Conservation (phyloP, 2,329 filamentous ascomycete species). For the Botrytis medusae region DNA sequence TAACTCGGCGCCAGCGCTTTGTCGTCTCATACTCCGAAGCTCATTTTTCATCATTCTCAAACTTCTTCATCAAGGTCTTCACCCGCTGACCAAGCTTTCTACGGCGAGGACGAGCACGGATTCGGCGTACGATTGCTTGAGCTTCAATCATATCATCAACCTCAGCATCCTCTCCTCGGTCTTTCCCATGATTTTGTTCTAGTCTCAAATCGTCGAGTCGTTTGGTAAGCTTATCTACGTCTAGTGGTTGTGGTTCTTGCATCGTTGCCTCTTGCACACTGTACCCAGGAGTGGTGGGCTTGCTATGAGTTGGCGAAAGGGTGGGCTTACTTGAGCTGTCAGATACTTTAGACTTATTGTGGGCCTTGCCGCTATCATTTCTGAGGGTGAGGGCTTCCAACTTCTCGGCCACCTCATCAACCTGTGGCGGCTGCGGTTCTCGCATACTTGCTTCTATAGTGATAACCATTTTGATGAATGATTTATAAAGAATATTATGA, state of each 20-base stretch:
- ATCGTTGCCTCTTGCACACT: neutral
- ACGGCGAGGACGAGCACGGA: neutral
- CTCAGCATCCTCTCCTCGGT: neutral
- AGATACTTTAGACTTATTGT: neutral
- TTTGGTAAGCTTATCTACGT: neutral
- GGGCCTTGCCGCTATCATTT: neutral
- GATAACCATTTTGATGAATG: neutral
- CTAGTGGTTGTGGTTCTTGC: neutral
- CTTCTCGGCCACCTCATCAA: neutral
- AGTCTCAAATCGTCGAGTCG: neutral
- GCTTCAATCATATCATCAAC: neutral
- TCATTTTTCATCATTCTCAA: neutral
- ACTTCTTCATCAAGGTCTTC: neutral
- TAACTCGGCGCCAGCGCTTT: neutral
- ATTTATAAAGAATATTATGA: neutral
- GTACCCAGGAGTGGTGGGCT: neutral
- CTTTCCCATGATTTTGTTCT: neutral
- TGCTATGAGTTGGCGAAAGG: neutral
- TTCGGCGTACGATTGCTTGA: neutral
- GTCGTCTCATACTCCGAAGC: neutral
- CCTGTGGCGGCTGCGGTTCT: neutral
- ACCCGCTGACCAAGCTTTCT: neutral
- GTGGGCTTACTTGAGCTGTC: neutral
- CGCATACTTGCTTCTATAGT: neutral
- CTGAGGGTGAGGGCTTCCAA: neutral